Base-by-base conservation (phyloP, 139 green algal species). In the Closterium sp. region DNA sequence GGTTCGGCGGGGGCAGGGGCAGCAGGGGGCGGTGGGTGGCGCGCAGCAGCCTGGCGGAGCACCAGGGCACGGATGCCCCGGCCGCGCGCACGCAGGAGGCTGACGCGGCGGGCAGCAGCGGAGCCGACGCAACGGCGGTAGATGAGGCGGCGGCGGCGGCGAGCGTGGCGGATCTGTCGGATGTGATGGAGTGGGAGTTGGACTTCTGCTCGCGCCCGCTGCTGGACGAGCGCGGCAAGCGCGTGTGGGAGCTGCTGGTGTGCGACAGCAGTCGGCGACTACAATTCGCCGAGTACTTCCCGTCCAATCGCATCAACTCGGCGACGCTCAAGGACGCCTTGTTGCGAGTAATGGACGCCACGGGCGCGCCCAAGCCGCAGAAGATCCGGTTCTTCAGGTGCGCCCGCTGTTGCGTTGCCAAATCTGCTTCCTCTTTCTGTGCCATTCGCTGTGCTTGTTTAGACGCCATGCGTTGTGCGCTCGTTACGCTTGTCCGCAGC, bases 301-400 rank as follows among this genome's bases (percentile, higher is more conserved):
- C 98, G 12, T 99, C 99, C 95, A 99, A 97, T 95, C 97, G 97
- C 89, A 99, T 99, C 94, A 99, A 99, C 95, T 99, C 97, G 92
- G 95, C 90, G 23, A 96, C 91, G 33, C 91, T 96, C 21, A 64
- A 76, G 12, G 91, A 94, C 23, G 96, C 96, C 0, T 89, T 99
- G 2, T 91, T 97, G 86, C 86, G 88, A 2, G 43, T 99, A 3
- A 92, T 99, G 23, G 86, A 92, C 1, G 91, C 96, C 93, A 89
- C 91, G 23, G 98, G 96, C 0, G 96, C 96, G 0, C 91, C 94
- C 38, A 93, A 90, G 34, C 98, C 98, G 9, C 91, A 96, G 76
- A 96, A 95, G 38, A 96, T 96, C 0, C 94, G 96, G 2, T 99
- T 98, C 95, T 99, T 99, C 94, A 93, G 98, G 3, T 96, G 32